phyloP scores from a whole-genome alignment of 176 grass and related monocot species.

The Raddia guianensis region DNA sequence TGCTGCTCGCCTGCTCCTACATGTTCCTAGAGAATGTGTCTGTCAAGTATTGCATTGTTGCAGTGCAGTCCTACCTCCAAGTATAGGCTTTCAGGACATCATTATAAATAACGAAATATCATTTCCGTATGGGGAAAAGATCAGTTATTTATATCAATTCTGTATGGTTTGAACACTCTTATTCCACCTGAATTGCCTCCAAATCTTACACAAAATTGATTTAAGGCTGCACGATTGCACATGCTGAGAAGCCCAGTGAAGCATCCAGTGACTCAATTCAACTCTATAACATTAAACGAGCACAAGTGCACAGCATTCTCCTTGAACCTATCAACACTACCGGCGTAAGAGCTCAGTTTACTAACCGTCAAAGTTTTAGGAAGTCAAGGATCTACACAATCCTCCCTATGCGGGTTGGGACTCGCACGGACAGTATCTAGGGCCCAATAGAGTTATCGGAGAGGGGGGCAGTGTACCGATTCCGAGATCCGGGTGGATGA shows the following conservation, averaged over 20 bases:
- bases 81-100: not conserved
- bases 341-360: not conserved
- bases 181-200: not conserved
- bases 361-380: not conserved
- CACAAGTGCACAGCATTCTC: not conserved
- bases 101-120: not conserved
- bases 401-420: not conserved
- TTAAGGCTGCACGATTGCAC: not conserved
- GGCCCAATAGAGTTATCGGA: not conserved
- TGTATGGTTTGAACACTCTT: not conserved
- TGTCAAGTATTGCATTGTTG: not conserved
- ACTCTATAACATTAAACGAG: not conserved
- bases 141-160: too few relatives aligned
- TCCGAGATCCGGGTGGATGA: conserved; percentile 95
- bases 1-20: not conserved
- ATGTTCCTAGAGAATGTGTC: conserved; percentile 1
- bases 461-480: conserved; percentile 49
- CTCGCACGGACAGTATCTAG: not conserved
- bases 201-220: not conserved
- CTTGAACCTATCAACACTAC: not conserved
- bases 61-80: not conserved
- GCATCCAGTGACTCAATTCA: not conserved
- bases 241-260: not conserved
- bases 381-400: conserved; percentile 13
- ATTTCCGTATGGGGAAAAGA: not conserved